A percentile compares a stretch with the other conserved stretches of the same genome.
phyloP scores from a whole-genome alignment of 345 rosid genomes.

The Cochlearia excelsa region DNA sequence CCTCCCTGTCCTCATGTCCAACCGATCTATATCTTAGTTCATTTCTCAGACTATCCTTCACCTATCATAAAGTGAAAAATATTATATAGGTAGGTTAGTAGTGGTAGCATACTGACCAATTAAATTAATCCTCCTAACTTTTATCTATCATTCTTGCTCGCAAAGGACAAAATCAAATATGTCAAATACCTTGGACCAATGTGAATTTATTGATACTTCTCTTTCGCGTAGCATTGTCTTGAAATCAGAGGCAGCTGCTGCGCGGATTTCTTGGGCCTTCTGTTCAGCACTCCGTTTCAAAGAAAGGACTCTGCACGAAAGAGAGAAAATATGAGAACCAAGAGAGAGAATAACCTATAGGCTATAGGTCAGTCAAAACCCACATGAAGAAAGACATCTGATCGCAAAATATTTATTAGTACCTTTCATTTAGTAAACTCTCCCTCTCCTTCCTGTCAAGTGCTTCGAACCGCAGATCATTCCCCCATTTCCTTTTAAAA shows the following conservation, averaged over 20 bases:
- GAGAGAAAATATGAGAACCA: conserved; percentile 7
- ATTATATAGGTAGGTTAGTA: conserved; percentile 10
- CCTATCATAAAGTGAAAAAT: conserved; percentile 41
- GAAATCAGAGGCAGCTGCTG: conserved; percentile 65
- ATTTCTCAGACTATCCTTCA: conserved; percentile 77
- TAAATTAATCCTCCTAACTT: background rate
- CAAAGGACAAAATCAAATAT: conserved; percentile 14
- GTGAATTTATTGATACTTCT: conserved; percentile 61
- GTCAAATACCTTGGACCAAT: conserved; percentile 82
- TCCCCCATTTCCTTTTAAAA: conserved; percentile 84
- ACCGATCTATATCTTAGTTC: conserved; percentile 80
- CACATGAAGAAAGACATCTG: conserved; percentile 4
- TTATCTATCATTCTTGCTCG: conserved; percentile 9
- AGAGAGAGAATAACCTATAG: background rate
- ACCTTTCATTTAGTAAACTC: conserved; percentile 84
- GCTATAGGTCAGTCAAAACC: background rate
- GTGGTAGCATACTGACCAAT: conserved; percentile 4
- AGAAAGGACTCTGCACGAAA: conserved; percentile 59
- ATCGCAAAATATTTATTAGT: conserved; percentile 23
- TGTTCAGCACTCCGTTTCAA: conserved; percentile 73
- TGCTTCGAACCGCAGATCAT: conserved; percentile 76
- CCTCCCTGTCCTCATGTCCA: conserved; percentile 80
- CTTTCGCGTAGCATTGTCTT: conserved; percentile 80
- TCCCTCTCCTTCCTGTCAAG: conserved; percentile 88
- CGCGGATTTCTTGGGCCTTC: conserved; percentile 70